phyloP scores from a whole-genome alignment of 495 filamentous ascomycete species.

The Platismatia glauca region DNA sequence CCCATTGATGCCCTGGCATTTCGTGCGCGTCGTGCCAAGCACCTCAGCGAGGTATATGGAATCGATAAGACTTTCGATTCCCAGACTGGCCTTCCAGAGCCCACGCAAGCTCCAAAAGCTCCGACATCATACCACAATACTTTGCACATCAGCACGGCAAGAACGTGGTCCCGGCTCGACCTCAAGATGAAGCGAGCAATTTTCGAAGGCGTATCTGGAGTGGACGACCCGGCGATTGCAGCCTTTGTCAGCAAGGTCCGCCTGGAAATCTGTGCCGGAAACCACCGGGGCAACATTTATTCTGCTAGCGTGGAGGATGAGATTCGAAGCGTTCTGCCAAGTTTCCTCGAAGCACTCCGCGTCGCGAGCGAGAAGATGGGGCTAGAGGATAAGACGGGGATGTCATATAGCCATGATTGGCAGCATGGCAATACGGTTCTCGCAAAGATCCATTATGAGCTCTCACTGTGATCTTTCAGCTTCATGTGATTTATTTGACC shows the following conservation, averaged over 20 bases:
- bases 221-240: background rate
- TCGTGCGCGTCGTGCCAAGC: too few species aligned
- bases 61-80: slow-evolving; percentile 16
- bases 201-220: background rate
- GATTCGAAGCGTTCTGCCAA: slow-evolving; percentile 11
- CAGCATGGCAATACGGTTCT: too few species aligned
- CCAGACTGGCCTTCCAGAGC: slow-evolving; percentile 24
- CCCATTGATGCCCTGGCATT: too few species aligned
- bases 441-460: too few species aligned
- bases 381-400: slow-evolving; percentile 10
- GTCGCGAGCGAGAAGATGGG: slow-evolving; percentile 12
- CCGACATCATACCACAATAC: slow-evolving; percentile 22
- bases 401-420: slow-evolving; percentile 10
- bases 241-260: slow-evolving; percentile 9
- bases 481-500: too few species aligned
- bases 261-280: slow-evolving; percentile 4
- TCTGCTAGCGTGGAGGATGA: slow-evolving; percentile 1
- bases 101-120: slow-evolving; percentile 9
- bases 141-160: slow-evolving; percentile 23
- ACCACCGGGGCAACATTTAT: slow-evolving; percentile 18
- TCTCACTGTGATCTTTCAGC: too few species aligned
- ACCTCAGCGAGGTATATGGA: slow-evolving; percentile 20
- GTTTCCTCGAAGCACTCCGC: slow-evolving; percentile 9
- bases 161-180: too few species aligned
- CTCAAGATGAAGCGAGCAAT: background rate